Evolutionary conservation across 768 basidiomycete genomes (phyloP), one percentile per base, ranked within the genome.

Genomic region (Leucosporidium scottii): DNA sequence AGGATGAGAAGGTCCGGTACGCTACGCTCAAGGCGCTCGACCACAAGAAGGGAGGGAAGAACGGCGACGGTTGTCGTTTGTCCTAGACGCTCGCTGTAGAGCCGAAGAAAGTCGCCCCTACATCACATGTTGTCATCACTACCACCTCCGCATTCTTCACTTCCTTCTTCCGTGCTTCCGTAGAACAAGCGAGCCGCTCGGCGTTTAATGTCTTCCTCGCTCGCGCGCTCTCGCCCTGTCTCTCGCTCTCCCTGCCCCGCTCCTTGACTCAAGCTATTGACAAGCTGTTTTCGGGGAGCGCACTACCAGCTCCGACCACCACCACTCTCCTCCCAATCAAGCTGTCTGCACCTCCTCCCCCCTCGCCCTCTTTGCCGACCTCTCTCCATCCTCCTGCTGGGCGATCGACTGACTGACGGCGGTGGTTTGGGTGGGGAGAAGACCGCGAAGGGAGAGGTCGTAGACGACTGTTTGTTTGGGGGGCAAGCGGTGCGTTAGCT

Each of bases 371-470:
- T 59, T 59, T 9, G 58, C 27, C 39, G 58, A 39, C 28, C 36
- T 36, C 57, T 59, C n/a, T n/a, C 34, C 17, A 36, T 59, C 57
- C 36, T 23, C 10, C n/a, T n/a, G 39, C 44, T 47, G n/a, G n/a
- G n/a, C 15, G 21, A n/a, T 20, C 13, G 68, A 34, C 28, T 44
- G 39, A 15, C 10, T 12, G 39, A 44, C 39, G 39, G 39, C 39
- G 39, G 39, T 44, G 15, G 39, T 44, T 17, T 44, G 39, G 10
- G 48, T 30, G 12, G 70, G 48, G 4, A 74, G 74, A 55, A 79
- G 66, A 21, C 77, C 78, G 50, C 78, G 66, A n/a, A 79, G 64
- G 2, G 77, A 77, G 61, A 79, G 69, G 61, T 79, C 79, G 63
- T 79, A 79, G n/a, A 79, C 77, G 9, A 79, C 79, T 70, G 55